Base-by-base conservation (phyloP, 2,329 filamentous ascomycete genomes). In the Fonsecaea multimorphosa region DNA sequence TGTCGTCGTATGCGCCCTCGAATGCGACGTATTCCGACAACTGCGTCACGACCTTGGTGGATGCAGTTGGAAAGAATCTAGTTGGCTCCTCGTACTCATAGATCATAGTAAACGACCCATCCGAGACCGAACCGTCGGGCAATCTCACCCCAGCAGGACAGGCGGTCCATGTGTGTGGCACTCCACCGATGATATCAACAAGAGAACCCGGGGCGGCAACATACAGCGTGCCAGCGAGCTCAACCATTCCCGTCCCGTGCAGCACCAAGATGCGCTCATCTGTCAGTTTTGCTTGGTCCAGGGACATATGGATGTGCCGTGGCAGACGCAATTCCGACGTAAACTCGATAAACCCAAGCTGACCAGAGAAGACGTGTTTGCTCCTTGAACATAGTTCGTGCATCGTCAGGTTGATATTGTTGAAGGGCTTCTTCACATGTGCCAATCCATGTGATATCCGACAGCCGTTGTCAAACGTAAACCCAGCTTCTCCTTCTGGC, bases 131-230 rank as follows among this genome's bases (percentile, higher is more conserved):
- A n/a, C 58, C 44, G 27, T 60, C 58, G 0, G 58, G 58, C 40
- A 60, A 31, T 36, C 14, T 16, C n/a, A 60, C 58, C 6, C 58
- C 58, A 1, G 58, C 7, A 1, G 58, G 24, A 36, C 58, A 60
- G 11, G 58, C 58, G 14, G 22, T 60, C 58, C 58, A 60, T 52
- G 58, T 60, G 36, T 60, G 58, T 6, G 58, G 58, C 40, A 60
- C 58, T 12, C 58, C 58, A 19, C 19, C 19, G 14, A 16, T 12
- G n/a, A 60, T 60, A 24, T 12, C 32, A 5, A 60, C 58, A 4
- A 60, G 24, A 12, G 58, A 51, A 2, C 58, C 58, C 4, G 38
- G 40, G 14, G 24, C 19, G 22, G 52, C 32, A 14, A 52, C 31
- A 16, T 51, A 60, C 8, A 36, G 12, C 44, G 24, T 19, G 3